Evolutionary conservation across 2,329 filamentous ascomycete species (phyloP).

Genomic region (Colletotrichum lupini): DNA sequence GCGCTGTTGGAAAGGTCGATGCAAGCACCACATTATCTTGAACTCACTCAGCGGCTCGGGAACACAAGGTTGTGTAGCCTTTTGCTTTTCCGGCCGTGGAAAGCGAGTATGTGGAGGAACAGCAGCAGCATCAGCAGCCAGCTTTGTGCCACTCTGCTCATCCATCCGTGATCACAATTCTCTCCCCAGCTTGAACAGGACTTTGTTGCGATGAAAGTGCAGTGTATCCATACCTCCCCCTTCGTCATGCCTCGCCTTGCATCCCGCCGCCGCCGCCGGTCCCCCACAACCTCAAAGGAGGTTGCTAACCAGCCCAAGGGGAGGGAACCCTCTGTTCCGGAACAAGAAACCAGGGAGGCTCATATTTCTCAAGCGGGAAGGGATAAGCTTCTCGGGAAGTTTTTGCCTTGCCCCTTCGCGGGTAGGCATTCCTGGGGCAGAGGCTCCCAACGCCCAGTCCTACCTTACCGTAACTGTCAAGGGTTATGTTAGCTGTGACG

Average conservation of each 20-base stretch:
- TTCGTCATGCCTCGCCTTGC: slow-evolving; percentile 12
- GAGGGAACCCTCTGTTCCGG: background rate
- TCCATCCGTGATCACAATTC: background rate
- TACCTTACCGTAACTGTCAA: background rate
- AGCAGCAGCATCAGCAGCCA: background rate
- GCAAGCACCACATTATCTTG: background rate
- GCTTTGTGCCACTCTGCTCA: background rate
- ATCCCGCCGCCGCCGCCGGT: background rate
- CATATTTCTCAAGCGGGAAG: slow-evolving; percentile 5
- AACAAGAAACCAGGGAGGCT: background rate
- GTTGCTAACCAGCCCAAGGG: background rate
- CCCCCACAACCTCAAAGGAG: background rate
- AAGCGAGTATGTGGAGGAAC: background rate
- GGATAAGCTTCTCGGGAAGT: slow-evolving; percentile 21
- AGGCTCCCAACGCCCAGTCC: background rate
- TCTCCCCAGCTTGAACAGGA: background rate
- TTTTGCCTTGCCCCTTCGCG: slow-evolving; percentile 8
- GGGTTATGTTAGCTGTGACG: background rate
- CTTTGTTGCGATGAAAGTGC: slow-evolving; percentile 1
- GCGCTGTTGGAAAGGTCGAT: background rate
- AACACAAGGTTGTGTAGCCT: background rate
- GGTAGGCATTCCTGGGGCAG: slow-evolving; percentile 1
- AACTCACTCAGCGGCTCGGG: background rate
- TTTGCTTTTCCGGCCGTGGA: background rate
- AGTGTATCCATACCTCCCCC: background rate